These are phyloP conservation scores for Sphaerulina vaccinii DNA, from an alignment of 2,329 filamentous ascomycete genomes.

Conservation along the genomic window DNA sequence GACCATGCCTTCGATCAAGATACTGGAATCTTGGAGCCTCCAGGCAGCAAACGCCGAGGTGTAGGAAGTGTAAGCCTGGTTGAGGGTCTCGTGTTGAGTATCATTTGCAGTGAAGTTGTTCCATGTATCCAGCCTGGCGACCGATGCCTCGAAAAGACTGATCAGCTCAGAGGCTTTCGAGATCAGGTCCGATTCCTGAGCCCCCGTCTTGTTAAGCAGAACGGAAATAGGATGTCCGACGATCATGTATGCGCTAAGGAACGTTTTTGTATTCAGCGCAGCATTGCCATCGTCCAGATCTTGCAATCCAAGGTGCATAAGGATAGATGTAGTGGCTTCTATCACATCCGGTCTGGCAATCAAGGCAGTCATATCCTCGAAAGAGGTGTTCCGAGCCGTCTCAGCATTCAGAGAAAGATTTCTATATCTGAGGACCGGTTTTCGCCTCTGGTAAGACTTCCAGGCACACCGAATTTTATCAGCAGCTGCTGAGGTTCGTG, in stretches of 20 bases:
- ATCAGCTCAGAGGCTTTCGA: conserved; percentile 74
- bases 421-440: conserved; percentile 64
- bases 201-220: conserved; percentile 71
- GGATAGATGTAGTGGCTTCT: conserved; percentile 62
- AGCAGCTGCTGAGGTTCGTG: conserved; percentile 56
- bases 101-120: conserved; percentile 68
- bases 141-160: conserved; percentile 72
- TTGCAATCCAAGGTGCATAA: conserved; percentile 66
- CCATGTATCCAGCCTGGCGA: conserved; percentile 63
- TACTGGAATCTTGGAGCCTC: conserved; percentile 77
- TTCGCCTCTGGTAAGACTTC: conserved; percentile 59
- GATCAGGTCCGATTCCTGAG: conserved; percentile 69
- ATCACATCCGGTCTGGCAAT: conserved; percentile 68
- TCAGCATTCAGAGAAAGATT: conserved; percentile 69
- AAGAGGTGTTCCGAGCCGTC: conserved; percentile 66
- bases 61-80: conserved; percentile 70
- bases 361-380: conserved; percentile 70
- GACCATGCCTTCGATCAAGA: conserved; percentile 80
- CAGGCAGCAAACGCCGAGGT: conserved; percentile 78
- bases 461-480: conserved; percentile 68
- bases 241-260: conserved; percentile 77
- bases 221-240: conserved; percentile 76
- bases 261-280: conserved; percentile 70
- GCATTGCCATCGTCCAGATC: conserved; percentile 58
- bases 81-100: conserved; percentile 60